Base-by-base conservation (phyloP, 768 basidiomycete genomes). In the Lepiota venenata region DNA sequence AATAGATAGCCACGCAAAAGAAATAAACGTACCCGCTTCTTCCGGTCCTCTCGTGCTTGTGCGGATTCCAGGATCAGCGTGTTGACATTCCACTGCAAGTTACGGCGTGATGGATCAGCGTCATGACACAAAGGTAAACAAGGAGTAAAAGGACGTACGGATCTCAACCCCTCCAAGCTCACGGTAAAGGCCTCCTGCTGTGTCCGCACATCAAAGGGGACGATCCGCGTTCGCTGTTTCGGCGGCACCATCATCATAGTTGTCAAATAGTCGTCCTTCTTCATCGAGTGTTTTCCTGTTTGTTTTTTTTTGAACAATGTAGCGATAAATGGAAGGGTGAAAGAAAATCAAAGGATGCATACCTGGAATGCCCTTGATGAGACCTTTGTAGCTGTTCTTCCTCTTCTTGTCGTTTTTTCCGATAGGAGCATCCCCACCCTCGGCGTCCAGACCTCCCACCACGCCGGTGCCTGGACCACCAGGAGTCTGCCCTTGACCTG, bases 311-410 rank as follows among this genome's bases (percentile, higher is more conserved):
- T 55, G 47, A 59, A 56, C 56, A n/a, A 37, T 57, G 52, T 56
- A 50, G 55, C 50, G 10, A 47, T 32, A 45, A 49, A 9, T 14
- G 51, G 46, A 29, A 47, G 35, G 21, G 14, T 27, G 39, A 48
- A 46, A 10, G 45, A 47, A 37, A 52, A 29, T 41, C 40, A 27
- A 36, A 43, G 25, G 27, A 46, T 35, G 74, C 82, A 61, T 66
- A 85, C 85, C 88, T 58, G 87, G 87, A 43, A 87, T 74, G 54
- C 79, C 82, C 73, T 84, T 88, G 62, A 91, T 87, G 51, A 90
- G 78, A 61, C 89, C 84, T 61, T 82, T 87, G 63, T 90, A 91
- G 54, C 72, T 82, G 60, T 88, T 88, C 75, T 85, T 87, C 74
- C 79, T 83, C 79, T 85, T 90, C 78, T 87, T 83, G 60, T 79